These are phyloP conservation scores for Neohortaea acidophila DNA, from an alignment of 495 filamentous ascomycete genomes.

Conservation along the genomic window DNA sequence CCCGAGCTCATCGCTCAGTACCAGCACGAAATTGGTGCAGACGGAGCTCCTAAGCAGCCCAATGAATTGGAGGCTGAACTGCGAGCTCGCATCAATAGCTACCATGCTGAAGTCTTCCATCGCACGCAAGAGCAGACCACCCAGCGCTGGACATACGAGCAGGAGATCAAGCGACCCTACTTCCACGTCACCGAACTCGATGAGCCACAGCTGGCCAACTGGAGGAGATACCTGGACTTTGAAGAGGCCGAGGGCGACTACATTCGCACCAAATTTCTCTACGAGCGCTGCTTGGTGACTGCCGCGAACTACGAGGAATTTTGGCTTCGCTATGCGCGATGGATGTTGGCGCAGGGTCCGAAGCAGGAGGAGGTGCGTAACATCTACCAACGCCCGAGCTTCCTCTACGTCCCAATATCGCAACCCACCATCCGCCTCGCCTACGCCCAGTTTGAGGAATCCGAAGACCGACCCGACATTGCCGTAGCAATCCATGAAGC, in stretches of 20 bases:
- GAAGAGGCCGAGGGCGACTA: conserved; percentile 79
- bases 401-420: conserved; percentile 70
- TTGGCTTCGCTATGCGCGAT: conserved; percentile 92
- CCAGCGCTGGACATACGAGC: conserved; percentile 90
- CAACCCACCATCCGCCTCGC: conserved; percentile 67
- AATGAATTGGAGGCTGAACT: conserved; percentile 71
- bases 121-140: conserved; percentile 75
- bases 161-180: conserved; percentile 89
- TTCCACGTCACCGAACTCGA: conserved; percentile 93
- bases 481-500: conserved; percentile 72
- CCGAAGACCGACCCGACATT: conserved; percentile 55
- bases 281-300: conserved; percentile 85
- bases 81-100: conserved; percentile 59
- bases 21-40: conserved; percentile 51
- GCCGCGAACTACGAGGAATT: conserved; percentile 94
- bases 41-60: conserved; percentile 33
- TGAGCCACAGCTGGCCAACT: conserved; percentile 72
- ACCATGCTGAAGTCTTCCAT: conserved; percentile 68
- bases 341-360: conserved; percentile 70
- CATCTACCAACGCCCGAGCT: conserved; percentile 80
- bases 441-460: conserved; percentile 91
- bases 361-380: conserved; percentile 87
- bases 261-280: conserved; percentile 60
- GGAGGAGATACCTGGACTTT: conserved; percentile 93
- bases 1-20: conserved; percentile 53